Base-by-base conservation (phyloP, 768 basidiomycete genomes). In the Psilocybe sp. region DNA sequence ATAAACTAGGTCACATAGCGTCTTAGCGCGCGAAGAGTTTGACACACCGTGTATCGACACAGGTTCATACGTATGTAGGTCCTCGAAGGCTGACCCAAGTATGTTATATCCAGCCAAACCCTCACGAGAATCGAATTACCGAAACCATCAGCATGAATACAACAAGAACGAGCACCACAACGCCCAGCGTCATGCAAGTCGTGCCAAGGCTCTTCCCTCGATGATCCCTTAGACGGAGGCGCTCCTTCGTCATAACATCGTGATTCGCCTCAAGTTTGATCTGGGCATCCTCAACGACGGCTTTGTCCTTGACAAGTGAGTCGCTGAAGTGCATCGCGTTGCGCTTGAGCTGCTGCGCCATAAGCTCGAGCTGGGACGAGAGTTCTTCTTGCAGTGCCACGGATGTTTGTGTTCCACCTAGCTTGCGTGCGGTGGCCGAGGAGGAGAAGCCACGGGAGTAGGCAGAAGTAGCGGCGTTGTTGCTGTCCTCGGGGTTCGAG, bases 271-370 rank as follows among this genome's bases (percentile, higher is more conserved):
- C 89, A 13, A 98, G 60, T 65, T 90, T 89, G 57, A 77, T 74
- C 54, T 85, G 77, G 11, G 90, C 80, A 9, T 75, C 72, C 28
- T 82, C 80, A 2, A 97, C 64, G 7, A 93, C 76, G 0, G 74
- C 72, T 58, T 87, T 82, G 65, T 98, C 95, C 48, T 84, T 84
- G 37, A 72, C 83, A 1, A 98, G 71, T 10, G 83, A 73, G 4
- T 76, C 74, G 4, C 87, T 79, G 63, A 98, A 95, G 58, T 92
- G 82, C 0, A 85, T 63, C 0, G 92, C 85, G 56, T 96, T 96
- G 18, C 81, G 76, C 59, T 89, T 90, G 44, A 98, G 81, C 62
- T 93, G 92, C 9, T 82, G 73, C 0, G 92, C 92, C 95, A 98
- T 98, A 49, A 81, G 66, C 0, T 83, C 84, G 19, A 95, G 80